Base-by-base conservation (phyloP, 2,329 filamentous ascomycete species). In the Botryotinia convoluta region DNA sequence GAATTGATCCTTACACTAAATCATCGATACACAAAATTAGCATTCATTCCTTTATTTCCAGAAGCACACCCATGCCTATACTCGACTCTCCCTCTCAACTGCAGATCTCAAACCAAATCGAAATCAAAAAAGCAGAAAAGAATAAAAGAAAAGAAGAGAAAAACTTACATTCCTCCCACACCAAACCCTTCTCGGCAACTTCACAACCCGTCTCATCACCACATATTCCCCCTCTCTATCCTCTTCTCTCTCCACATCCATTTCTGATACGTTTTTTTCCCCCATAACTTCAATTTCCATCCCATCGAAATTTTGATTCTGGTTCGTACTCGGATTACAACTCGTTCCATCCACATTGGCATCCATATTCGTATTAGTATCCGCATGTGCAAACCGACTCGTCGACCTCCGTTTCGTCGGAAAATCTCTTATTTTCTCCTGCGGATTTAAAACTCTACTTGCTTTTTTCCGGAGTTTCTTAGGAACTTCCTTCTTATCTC, bases 81-180 rank as follows among this genome's bases (percentile, higher is more conserved):
- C 7, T 3, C 26, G 20, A 54, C 1, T 54, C n/a, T 16, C 5
- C 26, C 3, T 5, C 12, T n/a, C 45, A 51, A 51, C 10, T 5
- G 10, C 22, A 26, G 22, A 51, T 51, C 48, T n/a, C 26, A 6
- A n/a, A n/a, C 12, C n/a, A 14, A n/a, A 26, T 8, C 8, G 42
- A 32, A 32, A 44, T 9, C 42, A 18, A 12, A 12, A 59, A 22
- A 26, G 12, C 35, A 22, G 22, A 6, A 48, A 20, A 37, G 29
- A 29, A 35, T 51, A 32, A 32, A 9, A 45, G n/a, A 22, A 7
- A 1, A 39, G 7, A 45, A 20, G 18, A 45, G 7, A 45, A 45
- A 37, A 45, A 72, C 71, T 72, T 16, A 72, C 71, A 51, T 73
- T 74, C 29, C 73, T 69, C n/a, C 59, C 54, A 35, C 70, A 69